These are phyloP conservation scores for Alternaria sp. DNA, from an alignment of 2,329 filamentous ascomycete species.

Conservation along the genomic window DNA sequence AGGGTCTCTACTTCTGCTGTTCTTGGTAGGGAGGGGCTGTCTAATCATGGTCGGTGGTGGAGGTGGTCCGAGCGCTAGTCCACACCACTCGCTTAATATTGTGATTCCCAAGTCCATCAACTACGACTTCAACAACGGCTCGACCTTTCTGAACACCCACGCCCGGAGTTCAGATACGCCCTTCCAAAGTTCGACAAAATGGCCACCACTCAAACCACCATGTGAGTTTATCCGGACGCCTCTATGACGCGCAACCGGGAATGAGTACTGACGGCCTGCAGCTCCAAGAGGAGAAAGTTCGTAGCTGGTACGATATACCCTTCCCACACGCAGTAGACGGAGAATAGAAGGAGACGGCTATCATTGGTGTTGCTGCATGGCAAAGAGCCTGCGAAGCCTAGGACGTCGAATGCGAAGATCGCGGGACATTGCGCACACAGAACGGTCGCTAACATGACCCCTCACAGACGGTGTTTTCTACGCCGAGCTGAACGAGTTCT, in stretches of 20 bases:
- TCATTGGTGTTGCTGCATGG: background rate
- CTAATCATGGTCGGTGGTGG: constrained; percentile 8
- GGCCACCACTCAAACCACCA: constrained; percentile 51
- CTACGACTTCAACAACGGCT: constrained; percentile 39
- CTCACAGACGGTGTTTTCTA: constrained; percentile 94
- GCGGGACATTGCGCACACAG: constrained; percentile 23
- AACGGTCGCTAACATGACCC: constrained; percentile 31
- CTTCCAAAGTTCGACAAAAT: constrained; percentile 47
- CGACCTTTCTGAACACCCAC: constrained; percentile 41
- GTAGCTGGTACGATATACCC: constrained; percentile 54
- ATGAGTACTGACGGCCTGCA: constrained; percentile 51
- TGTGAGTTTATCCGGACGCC: constrained; percentile 40
- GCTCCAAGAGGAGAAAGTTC: constrained; percentile 85
- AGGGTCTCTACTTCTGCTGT: background rate
- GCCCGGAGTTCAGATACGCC: constrained; percentile 44
- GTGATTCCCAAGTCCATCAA: constrained; percentile 14
- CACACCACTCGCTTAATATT: constrained; percentile 24
- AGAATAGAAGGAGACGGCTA: constrained; percentile 1
- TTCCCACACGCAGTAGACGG: constrained; percentile 14
- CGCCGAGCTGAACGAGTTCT: constrained; percentile 99
- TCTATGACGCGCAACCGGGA: constrained; percentile 5
- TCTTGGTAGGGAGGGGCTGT: background rate
- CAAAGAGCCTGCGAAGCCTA: background rate
- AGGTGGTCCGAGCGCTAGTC: constrained; percentile 13
- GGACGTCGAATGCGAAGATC: constrained; percentile 1